Evolutionary conservation across 345 rosid species (phyloP).

Genomic region (Populus davidiana): DNA sequence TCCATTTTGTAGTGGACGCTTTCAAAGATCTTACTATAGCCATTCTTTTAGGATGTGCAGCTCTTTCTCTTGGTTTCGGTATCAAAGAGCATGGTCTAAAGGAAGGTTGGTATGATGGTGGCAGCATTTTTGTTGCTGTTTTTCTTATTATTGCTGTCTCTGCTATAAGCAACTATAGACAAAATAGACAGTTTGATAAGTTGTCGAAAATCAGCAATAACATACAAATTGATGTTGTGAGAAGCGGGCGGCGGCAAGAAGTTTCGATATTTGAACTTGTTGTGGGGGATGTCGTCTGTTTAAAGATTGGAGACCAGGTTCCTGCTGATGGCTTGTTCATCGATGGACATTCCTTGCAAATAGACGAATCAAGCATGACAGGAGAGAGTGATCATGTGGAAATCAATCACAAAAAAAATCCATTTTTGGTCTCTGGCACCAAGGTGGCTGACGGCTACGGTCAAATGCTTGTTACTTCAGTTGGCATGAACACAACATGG

Average conservation of each 20-base stretch:
- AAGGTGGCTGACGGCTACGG: constrained; percentile 35
- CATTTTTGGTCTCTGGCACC: constrained; percentile 19
- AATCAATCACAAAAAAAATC: constrained; percentile 6
- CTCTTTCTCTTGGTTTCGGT: constrained; percentile 27
- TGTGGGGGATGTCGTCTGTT: constrained; percentile 22
- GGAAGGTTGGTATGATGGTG: constrained; percentile 35
- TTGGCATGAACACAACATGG: constrained; percentile 73
- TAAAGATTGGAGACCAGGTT: constrained; percentile 26
- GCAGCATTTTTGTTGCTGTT: constrained; percentile 28
- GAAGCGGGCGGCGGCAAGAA: constrained; percentile 15
- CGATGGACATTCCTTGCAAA: constrained; percentile 16
- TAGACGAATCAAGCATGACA: constrained; percentile 27
- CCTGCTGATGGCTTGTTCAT: constrained; percentile 29
- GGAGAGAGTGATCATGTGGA: constrained; percentile 20
- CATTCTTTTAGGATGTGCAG: constrained; percentile 35
- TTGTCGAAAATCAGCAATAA: constrained; percentile 16
- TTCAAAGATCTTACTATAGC: constrained; percentile 26
- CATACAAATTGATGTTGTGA: constrained; percentile 13
- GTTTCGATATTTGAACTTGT: constrained; percentile 22
- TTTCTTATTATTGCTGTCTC: constrained; percentile 28
- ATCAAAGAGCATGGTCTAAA: constrained; percentile 23
- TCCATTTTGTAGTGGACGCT: constrained; percentile 29
- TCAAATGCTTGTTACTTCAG: constrained; percentile 60
- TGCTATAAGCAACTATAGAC: constrained; percentile 15
- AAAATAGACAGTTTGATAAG: constrained; percentile 18